Base-by-base conservation (phyloP, 2,329 filamentous ascomycete species). In the Coniochaeta sp. region DNA sequence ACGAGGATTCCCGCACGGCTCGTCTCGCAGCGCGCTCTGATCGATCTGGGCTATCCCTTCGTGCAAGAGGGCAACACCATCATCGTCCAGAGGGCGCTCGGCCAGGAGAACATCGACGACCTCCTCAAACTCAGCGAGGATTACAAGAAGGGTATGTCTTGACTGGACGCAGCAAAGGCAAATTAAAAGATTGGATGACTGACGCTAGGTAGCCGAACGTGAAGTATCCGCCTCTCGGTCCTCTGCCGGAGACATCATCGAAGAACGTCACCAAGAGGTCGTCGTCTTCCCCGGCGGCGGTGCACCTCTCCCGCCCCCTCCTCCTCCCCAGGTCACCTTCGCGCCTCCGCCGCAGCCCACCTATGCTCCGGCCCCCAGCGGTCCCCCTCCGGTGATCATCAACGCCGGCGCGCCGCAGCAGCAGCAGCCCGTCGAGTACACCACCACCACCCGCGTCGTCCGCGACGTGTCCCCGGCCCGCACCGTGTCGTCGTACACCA, bases 91-190 rank as follows among this genome's bases (percentile, higher is more conserved):
- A 89, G 90, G 69, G 93, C 93, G 10, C 81, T 98, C 5, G 90
- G 91, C 17, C 93, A 96, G 67, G 86, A 93, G 19, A 91, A 96
- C 67, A 97, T 97, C 64, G 92, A 97, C 66, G 89, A 96, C 68
- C 81, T 97, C 52, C 89, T 97, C 67, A 88, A 86, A 68, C 79
- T 92, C 57, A 96, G 91, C 73, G 89, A 92, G 68, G 86, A 89
- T 34, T 92, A 91, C 74, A 87, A 82, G 70, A 82, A 83, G 69
- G 79, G 82, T 84, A 67, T 69, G 78, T 68, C 6, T 47, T 57
- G 59, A 16, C 61, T 30, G 19, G 16, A 58, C 58, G 54, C 56
- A 34, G 54, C 36, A 6, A 24, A 30, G 7, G 19, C 7, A 28
- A 30, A 58, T 14, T n/a, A n/a, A n/a, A 24, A 24, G 44, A 58